Conservation (phyloP, 2,329 filamentous ascomycete genomes). For the Penicillium digitatum region DNA sequence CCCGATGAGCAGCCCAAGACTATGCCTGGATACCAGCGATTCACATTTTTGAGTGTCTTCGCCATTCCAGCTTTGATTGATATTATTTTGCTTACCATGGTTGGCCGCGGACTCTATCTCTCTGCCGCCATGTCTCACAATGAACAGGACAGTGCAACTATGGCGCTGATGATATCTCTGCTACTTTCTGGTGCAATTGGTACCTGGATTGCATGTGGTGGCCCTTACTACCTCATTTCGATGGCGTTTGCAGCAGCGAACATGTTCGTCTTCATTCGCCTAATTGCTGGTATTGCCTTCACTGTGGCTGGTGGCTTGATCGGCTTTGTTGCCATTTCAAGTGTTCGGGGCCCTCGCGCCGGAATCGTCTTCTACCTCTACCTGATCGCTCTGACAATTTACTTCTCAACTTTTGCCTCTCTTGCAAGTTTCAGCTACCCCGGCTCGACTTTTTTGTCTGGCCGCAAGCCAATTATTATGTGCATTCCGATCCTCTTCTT, state of each 20-base stretch:
- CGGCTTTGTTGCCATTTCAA: slow-evolving; percentile 51
- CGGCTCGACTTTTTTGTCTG: slow-evolving; percentile 55
- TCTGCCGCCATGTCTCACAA: slow-evolving; percentile 53
- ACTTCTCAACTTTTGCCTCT: slow-evolving; percentile 55
- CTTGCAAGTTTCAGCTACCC: slow-evolving; percentile 54
- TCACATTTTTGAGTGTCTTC: slow-evolving; percentile 59
- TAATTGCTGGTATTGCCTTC: slow-evolving; percentile 51
- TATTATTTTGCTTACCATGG: slow-evolving; percentile 56
- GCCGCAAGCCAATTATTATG: slow-evolving; percentile 53
- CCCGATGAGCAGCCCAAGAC: slow-evolving; percentile 43
- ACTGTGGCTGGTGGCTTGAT: slow-evolving; percentile 52
- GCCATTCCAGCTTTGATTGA: slow-evolving; percentile 61
- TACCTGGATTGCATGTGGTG: slow-evolving; percentile 61
- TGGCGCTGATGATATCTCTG: slow-evolving; percentile 57
- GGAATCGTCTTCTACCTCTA: slow-evolving; percentile 60
- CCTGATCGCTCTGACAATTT: slow-evolving; percentile 55
- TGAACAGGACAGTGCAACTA: slow-evolving; percentile 52
- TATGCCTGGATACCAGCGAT: slow-evolving; percentile 48
- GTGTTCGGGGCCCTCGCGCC: slow-evolving; percentile 42
- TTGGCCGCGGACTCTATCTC: slow-evolving; percentile 59
- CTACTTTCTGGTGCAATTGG: slow-evolving; percentile 59
- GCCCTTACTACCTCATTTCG: slow-evolving; percentile 58
- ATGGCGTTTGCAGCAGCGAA: slow-evolving; percentile 55
- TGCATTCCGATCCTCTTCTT: slow-evolving; percentile 56
- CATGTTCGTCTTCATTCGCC: slow-evolving; percentile 53